Evolutionary conservation across 2,329 filamentous ascomycete species (phyloP).

Genomic region (Talaromyces sp.): DNA sequence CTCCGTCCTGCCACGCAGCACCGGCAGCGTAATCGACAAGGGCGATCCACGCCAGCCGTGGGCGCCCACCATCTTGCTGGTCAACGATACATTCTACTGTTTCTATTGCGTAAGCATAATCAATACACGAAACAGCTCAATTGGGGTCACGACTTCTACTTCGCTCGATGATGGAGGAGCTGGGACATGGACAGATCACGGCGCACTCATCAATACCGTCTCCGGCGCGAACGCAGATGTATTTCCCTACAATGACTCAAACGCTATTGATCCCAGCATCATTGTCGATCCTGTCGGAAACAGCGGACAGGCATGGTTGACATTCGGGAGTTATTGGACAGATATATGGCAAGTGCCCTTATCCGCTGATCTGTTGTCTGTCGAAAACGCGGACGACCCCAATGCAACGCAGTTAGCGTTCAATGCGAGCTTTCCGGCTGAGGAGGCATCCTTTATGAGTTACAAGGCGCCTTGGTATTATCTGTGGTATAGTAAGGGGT

Average conservation of each 20-base stretch:
- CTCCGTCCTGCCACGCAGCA: constrained; percentile 25
- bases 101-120: constrained; percentile 64
- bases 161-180: constrained; percentile 28
- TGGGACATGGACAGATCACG: constrained; percentile 37
- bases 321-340: constrained; percentile 67
- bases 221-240: constrained; percentile 28
- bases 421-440: constrained; percentile 17
- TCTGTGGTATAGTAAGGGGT: constrained; percentile 39
- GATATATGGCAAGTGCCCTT: constrained; percentile 62
- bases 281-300: constrained; percentile 35
- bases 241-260: constrained; percentile 46
- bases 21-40: constrained; percentile 33
- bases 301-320: constrained; percentile 45
- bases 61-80: constrained; percentile 61
- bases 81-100: constrained; percentile 59
- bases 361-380: constrained; percentile 26
- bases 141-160: constrained; percentile 55
- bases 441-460: constrained; percentile 38
- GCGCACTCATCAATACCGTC: constrained; percentile 31
- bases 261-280: constrained; percentile 60
- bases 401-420: constrained; percentile 31
- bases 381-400: constrained; percentile 21
- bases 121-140: constrained; percentile 60
- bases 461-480: constrained; percentile 38
- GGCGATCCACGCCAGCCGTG: constrained; percentile 33